Base-by-base conservation (phyloP, 1,284 basidiomycete genomes). In the Melampsora larici-populina region DNA sequence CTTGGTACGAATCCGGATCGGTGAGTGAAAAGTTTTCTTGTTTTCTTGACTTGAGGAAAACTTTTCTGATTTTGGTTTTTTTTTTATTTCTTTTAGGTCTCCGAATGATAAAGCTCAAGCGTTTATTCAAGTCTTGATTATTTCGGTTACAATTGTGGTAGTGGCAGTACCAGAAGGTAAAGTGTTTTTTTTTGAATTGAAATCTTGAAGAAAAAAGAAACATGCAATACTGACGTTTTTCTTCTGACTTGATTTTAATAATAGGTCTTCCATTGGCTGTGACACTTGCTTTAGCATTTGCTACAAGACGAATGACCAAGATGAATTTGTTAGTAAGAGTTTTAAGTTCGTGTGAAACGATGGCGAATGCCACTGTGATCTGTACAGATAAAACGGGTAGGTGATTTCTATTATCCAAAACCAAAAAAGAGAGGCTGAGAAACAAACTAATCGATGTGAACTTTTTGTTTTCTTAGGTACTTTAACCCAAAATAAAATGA, bases 111-210 rank as follows among this genome's bases (percentile, higher is more conserved):
- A 80, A 68, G 79, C 76, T 31, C 79, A 80, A 73, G 68, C 75
- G 2, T 80, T 80, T 67, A 66, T 80, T 55, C 69, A 80, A 63
- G 72, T 78, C 60, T 74, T 80, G 31, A 79, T 80, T 40, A 80
- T 80, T 46, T 76, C 79, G 40, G 79, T 80, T 21, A 80, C 79
- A 18, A 65, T 80, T n/a, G 66, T 80, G 6, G 79, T 80, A 6
- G 79, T 80, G 9, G 79, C 79, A 40, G 79, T 80, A 17, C 79
- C 79, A 11, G 79, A 80, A 80, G 79, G 79, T 80, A 43, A 46
- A 46, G 51, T 49, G 11, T 66, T 58, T 63, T 74, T n/a, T n/a
- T n/a, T n/a, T n/a, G n/a, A n/a, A n/a, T n/a, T n/a, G n/a, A n/a
- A n/a, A n/a, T n/a, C n/a, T n/a, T n/a, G n/a, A n/a, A n/a, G n/a